These are phyloP conservation scores for Eucalyptus sp. DNA, from an alignment of 345 rosid species.

Conservation along the genomic window DNA sequence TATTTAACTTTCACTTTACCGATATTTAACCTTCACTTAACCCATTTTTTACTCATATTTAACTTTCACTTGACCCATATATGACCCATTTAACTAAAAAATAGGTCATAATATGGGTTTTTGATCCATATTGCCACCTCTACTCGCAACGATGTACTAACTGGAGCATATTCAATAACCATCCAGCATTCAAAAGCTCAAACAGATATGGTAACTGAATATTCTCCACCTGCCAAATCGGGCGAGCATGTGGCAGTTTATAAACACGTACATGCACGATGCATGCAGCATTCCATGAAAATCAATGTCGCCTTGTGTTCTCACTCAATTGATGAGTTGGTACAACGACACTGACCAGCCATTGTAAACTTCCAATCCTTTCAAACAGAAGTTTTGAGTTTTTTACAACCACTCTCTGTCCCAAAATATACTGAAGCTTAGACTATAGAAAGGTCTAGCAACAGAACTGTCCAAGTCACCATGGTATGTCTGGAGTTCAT, in stretches of 20 bases:
- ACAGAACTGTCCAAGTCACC: background rate
- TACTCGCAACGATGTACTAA: background rate
- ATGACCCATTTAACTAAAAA: no score
- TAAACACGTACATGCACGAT: background rate
- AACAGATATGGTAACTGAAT: background rate
- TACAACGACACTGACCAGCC: background rate
- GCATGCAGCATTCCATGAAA: background rate
- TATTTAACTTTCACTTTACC: no score
- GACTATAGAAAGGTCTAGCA: background rate
- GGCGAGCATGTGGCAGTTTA: background rate
- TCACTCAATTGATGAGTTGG: background rate
- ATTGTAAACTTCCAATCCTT: background rate
- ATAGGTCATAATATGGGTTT: no score
- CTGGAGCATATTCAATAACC: background rate
- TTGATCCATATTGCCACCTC: no score
- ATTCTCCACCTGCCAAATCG: background rate
- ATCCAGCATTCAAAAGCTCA: background rate
- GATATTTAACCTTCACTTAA: no score
- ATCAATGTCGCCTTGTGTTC: background rate
- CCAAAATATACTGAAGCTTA: background rate
- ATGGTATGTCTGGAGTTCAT: background rate
- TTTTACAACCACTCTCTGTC: background rate
- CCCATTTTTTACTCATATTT: no score
- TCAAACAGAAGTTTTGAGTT: background rate
- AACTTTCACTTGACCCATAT: no score